A percentile compares a stretch with the other conserved stretches of the same genome.
Conservation (phyloP, 2,329 filamentous ascomycete genomes). For the Ophiostoma montium region DNA sequence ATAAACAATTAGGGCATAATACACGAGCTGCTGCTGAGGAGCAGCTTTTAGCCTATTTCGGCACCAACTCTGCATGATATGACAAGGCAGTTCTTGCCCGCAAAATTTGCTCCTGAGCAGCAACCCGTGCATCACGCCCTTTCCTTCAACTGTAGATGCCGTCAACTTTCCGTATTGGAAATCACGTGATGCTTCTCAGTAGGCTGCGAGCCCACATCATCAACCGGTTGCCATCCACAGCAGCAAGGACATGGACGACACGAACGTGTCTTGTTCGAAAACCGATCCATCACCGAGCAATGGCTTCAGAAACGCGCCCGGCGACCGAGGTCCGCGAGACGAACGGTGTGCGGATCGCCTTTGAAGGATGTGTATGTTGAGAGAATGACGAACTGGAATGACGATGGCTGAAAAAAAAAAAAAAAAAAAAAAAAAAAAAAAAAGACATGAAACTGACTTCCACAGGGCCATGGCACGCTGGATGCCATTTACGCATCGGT, state of each 20-base stretch:
- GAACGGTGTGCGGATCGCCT: constrained; percentile 55
- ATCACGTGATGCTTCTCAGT: constrained; percentile 1
- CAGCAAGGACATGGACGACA: background rate
- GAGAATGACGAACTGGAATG: background rate
- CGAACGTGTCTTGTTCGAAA: no score
- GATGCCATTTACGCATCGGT: constrained; percentile 83
- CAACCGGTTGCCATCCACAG: background rate
- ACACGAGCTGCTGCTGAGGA: no score
- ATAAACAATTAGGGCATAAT: no score
- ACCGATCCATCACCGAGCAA: background rate
- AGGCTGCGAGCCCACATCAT: background rate
- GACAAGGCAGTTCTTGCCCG: no score
- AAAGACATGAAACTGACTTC: background rate
- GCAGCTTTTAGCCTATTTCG: no score
- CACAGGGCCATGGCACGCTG: constrained; percentile 76
- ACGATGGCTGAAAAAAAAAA: background rate
- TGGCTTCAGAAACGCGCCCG: constrained; percentile 9
- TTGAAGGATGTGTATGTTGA: constrained; percentile 64
- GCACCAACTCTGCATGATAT: no score
- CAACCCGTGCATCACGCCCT: no score
- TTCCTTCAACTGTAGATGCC: no score
- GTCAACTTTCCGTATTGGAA: background rate
- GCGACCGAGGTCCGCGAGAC: constrained; percentile 15
- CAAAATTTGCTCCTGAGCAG: no score
- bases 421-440: background rate